A percentile compares a stretch with the other conserved stretches of the same genome.
phyloP scores from a whole-genome alignment of 2,329 filamentous ascomycete genomes.

The Hirsutella rhossiliensis region DNA sequence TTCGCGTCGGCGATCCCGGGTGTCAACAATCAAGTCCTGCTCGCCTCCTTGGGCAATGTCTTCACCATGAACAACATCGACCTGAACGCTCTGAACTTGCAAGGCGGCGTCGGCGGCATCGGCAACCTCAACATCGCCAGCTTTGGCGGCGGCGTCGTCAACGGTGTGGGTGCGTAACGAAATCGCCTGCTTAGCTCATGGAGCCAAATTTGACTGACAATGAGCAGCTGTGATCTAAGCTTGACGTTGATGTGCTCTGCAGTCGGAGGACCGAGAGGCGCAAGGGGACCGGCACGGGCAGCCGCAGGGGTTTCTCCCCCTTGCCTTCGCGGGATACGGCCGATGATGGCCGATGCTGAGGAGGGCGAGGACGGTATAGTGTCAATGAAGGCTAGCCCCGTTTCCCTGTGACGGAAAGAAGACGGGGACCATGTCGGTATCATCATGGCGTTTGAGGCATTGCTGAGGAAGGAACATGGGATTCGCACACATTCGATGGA shows the following conservation, averaged over 20 bases:
- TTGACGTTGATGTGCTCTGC: too few species aligned
- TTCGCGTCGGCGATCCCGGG: neutral
- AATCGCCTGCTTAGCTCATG: neutral
- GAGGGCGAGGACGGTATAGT: neutral
- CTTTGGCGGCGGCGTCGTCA: neutral
- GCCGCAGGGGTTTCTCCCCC: neutral
- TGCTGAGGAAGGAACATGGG: too few species aligned
- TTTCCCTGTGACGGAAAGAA: too few species aligned
- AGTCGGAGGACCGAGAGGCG: too few species aligned
- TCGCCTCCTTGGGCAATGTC: neutral
- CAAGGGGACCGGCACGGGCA: too few species aligned
- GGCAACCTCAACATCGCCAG: neutral
- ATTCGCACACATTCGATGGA: too few species aligned
- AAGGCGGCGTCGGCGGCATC: conserved; percentile 9
- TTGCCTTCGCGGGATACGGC: neutral
- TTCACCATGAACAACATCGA: neutral
- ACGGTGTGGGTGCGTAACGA: neutral
- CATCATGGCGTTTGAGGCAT: too few species aligned
- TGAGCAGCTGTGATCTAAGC: neutral
- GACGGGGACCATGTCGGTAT: too few species aligned
- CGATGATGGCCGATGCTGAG: neutral
- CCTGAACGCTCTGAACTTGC: conserved; percentile 14
- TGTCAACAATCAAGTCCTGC: neutral
- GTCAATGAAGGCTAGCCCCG: neutral
- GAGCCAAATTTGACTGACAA: neutral